Conservation (phyloP, 805 yeast species). For the Zygosaccharomyces lentus region DNA sequence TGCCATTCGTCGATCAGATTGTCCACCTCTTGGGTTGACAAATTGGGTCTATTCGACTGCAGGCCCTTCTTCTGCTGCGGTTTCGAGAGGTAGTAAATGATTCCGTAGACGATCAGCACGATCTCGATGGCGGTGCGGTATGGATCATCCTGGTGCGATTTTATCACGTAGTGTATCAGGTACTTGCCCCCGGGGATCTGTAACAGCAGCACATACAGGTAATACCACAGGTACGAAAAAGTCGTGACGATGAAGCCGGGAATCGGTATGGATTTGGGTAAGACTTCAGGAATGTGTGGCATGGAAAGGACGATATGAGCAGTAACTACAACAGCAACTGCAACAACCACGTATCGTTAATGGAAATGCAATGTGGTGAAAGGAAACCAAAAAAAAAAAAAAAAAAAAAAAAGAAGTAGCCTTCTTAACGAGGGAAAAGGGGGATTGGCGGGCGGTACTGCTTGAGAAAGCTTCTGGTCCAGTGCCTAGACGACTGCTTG, state of each 20-base stretch:
- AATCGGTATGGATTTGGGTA: constrained; percentile 31
- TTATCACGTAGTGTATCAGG: constrained; percentile 64
- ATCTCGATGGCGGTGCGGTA: constrained; percentile 80
- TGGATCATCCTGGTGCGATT: constrained; percentile 92
- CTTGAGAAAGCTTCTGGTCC: neutral
- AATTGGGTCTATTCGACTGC: constrained; percentile 62
- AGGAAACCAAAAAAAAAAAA: neutral
- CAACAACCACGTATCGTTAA: neutral
- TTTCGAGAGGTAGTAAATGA: constrained; percentile 69
- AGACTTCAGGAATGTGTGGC: constrained; percentile 24
- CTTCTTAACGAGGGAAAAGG: constrained; percentile 1
- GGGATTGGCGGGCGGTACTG: neutral
- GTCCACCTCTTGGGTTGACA: constrained; percentile 63
- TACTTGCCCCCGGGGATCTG: constrained; percentile 30
- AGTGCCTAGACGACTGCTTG: neutral
- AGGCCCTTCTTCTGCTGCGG: constrained; percentile 72
- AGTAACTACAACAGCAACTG: neutral
- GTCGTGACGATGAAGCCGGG: constrained; percentile 25
- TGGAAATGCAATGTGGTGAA: neutral
- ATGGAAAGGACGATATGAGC: constrained; percentile 6
- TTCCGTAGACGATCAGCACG: constrained; percentile 71
- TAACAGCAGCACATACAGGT: constrained; percentile 14
- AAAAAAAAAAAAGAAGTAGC: neutral
- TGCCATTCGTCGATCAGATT: constrained; percentile 86
- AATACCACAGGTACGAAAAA: constrained; percentile 26